Base-by-base conservation (phyloP, 176 grass and related monocot genomes). In the Paspalum vaginatum region DNA sequence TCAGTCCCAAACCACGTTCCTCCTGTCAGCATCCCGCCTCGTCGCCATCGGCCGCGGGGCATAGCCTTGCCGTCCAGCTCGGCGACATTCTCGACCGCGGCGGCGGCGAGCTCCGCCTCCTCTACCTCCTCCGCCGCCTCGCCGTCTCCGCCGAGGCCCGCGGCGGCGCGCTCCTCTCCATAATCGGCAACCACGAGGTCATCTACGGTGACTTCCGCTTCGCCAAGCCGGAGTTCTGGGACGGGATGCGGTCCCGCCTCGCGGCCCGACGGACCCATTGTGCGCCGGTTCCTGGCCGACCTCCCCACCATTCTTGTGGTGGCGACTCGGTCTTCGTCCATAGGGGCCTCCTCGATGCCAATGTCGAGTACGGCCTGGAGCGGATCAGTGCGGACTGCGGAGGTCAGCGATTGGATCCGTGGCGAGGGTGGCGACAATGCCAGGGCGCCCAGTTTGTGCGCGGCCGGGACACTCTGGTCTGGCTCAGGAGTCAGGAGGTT, bases 41-140 rank as follows among this genome's bases (percentile, higher is more conserved):
- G 87, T 92, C 45, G 92, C 92, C 70, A 85, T 98, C 68, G 95
- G 79, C 82, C 51, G 95, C 89, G 0, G 90, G 92, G 9, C 69
- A 83, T 64, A 78, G 92, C 4, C 89, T 98, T 16, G 92, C 95
- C 42, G 88, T 98, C 25, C 95, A 98, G 83, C 83, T 98, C 11
- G 95, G 95, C 41, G 95, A 98, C 84, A 68, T 98, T 39, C 88
- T 98, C 26, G 95, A 94, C 86, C 89, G 95, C 8, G 95, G 95
- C 41, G 95, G 88, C 15, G 95, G 94, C 79, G 95, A 98, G 83
- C 65, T 98, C 38, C 88, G 92, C 41, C 81, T 98, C 45, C 82
- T 94, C 14, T 98, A 94, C 85, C 84, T 98, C 60, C 88, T 94
- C 76, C 88, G 87, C 57, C 87, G 92, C 43, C 88, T 98, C 53